Evolutionary conservation across 225 moss, liverwort and hornwort genomes (phyloP), one percentile per base, ranked within the genome.

Genomic region (Physcomitrellopsis africana): DNA sequence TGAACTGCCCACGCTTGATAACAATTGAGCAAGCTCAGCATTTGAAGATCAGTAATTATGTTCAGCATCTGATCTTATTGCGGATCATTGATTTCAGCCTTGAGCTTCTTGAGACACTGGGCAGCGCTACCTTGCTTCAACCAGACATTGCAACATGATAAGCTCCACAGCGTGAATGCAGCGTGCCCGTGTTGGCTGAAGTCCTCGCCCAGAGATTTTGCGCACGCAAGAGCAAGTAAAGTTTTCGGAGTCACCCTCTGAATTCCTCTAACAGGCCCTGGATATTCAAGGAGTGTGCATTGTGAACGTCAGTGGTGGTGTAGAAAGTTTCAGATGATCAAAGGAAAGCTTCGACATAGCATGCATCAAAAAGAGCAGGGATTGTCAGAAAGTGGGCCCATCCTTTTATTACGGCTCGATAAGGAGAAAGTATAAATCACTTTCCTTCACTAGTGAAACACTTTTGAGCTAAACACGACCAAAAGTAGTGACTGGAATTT

Each of bases 261-360:
- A 88, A 88, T 76, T 88, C 88, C 83, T 88, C 88, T 51, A 88
- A 13, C 70, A 88, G 55, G 42, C 88, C 88, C 88, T 88, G 79
- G 51, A 68, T 32, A 32, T 49, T 55, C 29, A 29, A 54, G 61
- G 49, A 56, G 27, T 41, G 59, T 67, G 81, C 58, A 51, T 13
- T 42, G 59, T 46, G 45, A 61, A 59, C 54, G 69, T 72, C 37
- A 85, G 51, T 58, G 20, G 60, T 29, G 52, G 48, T 18, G 15
- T 48, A 47, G 42, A 37, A 64, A 53, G 32, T 37, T 37, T 37
- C 0, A 37, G 32, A 5, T 37, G 4, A 24, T 41, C 19, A 7
- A 65, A 45, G 22, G 14, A 20, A 59, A 32, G 5, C 3, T 62
- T 24, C 24, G n/a, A n/a, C n/a, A n/a, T n/a, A n/a, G n/a, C n/a